Evolutionary conservation across 768 basidiomycete species (phyloP).

Genomic region (Boletus sp.): DNA sequence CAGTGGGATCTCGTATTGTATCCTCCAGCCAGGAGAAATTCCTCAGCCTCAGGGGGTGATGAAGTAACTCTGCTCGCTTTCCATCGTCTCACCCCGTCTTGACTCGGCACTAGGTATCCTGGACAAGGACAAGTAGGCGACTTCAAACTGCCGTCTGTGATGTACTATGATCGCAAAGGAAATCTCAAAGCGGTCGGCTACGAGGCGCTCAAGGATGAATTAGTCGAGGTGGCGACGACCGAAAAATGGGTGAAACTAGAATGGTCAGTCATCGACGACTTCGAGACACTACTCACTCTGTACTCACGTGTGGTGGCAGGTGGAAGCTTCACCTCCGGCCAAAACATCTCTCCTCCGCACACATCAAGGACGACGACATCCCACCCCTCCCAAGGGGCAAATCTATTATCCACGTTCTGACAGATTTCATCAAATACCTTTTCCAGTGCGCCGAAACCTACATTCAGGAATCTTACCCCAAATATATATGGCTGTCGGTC

Average conservation of each 20-base stretch:
- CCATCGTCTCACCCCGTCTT: neutral
- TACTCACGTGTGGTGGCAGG: conserved; percentile 11
- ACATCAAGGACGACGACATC: conserved; percentile 29
- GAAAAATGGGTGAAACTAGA: conserved; percentile 43
- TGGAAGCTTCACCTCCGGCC: conserved; percentile 39
- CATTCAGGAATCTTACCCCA: conserved; percentile 41
- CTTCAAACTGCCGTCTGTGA: conserved; percentile 43
- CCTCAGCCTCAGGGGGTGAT: conserved; percentile 24
- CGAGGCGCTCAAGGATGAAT: conserved; percentile 37
- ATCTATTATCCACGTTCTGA: conserved; percentile 37
- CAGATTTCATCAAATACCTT: conserved; percentile 44
- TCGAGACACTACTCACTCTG: neutral
- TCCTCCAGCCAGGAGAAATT: conserved; percentile 35
- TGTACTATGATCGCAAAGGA: conserved; percentile 43
- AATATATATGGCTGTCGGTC: conserved; percentile 44
- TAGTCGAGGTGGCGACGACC: conserved; percentile 33
- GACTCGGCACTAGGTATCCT: conserved; percentile 27
- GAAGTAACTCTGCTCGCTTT: neutral
- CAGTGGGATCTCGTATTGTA: conserved; percentile 34
- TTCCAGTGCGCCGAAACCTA: conserved; percentile 40
- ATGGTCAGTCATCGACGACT: conserved; percentile 28
- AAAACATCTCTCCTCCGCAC: conserved; percentile 23
- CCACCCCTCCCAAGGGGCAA: conserved; percentile 40
- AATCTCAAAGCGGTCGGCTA: conserved; percentile 38
- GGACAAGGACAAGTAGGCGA: conserved; percentile 39